phyloP scores from a whole-genome alignment of 495 filamentous ascomycete genomes.

The Penicillium herquei region DNA sequence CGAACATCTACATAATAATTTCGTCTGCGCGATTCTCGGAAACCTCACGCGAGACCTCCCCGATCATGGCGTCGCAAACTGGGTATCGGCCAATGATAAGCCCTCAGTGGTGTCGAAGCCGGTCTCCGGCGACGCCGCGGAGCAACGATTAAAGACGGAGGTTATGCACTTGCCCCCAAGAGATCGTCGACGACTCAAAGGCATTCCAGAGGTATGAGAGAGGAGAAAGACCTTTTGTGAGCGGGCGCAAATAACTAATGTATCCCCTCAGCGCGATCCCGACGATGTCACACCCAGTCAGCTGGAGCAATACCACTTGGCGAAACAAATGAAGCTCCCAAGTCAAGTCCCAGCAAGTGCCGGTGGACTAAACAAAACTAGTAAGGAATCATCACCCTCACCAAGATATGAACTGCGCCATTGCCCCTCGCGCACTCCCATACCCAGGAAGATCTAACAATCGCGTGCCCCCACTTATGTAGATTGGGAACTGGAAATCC shows the following conservation, averaged over 20 bases:
- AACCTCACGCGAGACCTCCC: conserved; percentile 88
- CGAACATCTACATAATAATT: conserved; percentile 87
- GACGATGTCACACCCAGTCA: conserved; percentile 61
- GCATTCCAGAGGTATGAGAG: conserved; percentile 56
- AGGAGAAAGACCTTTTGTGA: too few species aligned
- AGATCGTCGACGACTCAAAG: conserved; percentile 85
- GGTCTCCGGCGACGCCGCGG: conserved; percentile 81
- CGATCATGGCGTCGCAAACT: conserved; percentile 86
- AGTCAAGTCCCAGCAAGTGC: conserved; percentile 79
- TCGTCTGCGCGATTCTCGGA: conserved; percentile 78
- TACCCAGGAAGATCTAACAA: conserved; percentile 20
- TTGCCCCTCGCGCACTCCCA: conserved; percentile 2
- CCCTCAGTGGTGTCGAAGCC: conserved; percentile 77
- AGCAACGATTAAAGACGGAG: conserved; percentile 86
- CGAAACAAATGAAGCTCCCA: conserved; percentile 64
- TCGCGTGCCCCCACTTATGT: neutral
- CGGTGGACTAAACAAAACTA: conserved; percentile 81
- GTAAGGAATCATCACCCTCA: conserved; percentile 49
- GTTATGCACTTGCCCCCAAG: conserved; percentile 88
- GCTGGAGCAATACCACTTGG: conserved; percentile 65
- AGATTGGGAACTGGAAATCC: conserved; percentile 91
- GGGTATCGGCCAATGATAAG: conserved; percentile 96
- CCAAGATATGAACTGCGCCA: conserved; percentile 8
- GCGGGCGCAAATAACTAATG: conserved; percentile 2
- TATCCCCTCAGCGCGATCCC: conserved; percentile 56